Evolutionary conservation across 257 asterid species (phyloP), one percentile per base, ranked within the genome.

Genomic region (Verbena officinalis): DNA sequence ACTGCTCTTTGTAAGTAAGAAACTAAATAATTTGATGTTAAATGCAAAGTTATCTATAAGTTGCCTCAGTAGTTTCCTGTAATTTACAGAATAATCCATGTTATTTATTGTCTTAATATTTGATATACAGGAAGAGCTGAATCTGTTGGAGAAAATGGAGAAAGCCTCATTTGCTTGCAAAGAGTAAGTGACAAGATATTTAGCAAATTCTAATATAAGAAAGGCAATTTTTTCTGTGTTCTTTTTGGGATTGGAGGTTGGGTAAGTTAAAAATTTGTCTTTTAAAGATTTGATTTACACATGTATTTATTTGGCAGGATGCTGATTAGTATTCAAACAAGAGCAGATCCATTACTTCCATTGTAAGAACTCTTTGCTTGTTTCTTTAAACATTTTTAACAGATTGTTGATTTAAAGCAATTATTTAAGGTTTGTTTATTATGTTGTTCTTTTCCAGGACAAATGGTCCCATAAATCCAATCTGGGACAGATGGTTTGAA

Each of bases 401-500:
- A 20, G 5, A 40, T 19, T 24, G 17, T 27, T 27, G 33, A 27
- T 27, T 27, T n/a, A 55, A 65, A 10, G 64, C 58, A 46, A 40
- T 56, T 3, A 24, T 61, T 48, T 12, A 48, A 34, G 67, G 44
- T 19, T 33, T 43, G 27, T 45, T 58, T 48, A 3, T n/a, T 15
- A 6, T 48, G 9, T 55, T 15, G 38, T 36, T 58, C n/a, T n/a
- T n/a, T n/a, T 52, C 9, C 81, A 90, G 96, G 69, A 88, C 96
- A 11, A 79, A 59, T 10, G 95, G 95, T 63, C 96, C 97, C 2
- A 23, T 75, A 50, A 87, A 84, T 79, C 91, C 93, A 48, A 68
- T 62, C 14, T 90, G 97, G 97, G 96, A 90, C 68, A 73, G 90
- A 70, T 90, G 97, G 97, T 90, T 87, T 62, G 97, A 90, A 80